Conservation (phyloP, 176 grass and related monocot genomes). For the Cenchrus americanus region DNA sequence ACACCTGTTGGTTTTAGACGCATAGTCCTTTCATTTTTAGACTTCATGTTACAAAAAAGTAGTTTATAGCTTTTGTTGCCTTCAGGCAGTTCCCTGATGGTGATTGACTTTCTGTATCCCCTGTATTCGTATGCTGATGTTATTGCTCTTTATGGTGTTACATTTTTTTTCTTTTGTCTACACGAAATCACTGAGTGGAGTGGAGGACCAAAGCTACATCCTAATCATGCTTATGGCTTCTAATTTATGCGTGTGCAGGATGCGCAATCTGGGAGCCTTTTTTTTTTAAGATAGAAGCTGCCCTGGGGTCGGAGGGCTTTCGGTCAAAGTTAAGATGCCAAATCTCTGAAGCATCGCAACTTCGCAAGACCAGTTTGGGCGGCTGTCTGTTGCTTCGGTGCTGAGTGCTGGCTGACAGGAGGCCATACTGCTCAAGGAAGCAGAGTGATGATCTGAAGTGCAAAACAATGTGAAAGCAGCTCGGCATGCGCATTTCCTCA, state of each 20-base stretch:
- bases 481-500: not conserved
- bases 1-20: not conserved
- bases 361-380: not conserved
- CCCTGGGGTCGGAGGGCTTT: too few relatives aligned
- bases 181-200: constrained; percentile 4
- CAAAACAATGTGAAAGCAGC: not conserved
- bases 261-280: not conserved
- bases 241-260: constrained; percentile 34
- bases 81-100: constrained; percentile 2
- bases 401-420: not conserved
- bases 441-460: not conserved
- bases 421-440: not conserved
- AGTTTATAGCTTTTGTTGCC: constrained; percentile 26
- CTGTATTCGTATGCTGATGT: constrained; percentile 11
- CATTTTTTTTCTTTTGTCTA: constrained; percentile 12
- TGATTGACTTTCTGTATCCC: not conserved
- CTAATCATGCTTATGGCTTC: constrained; percentile 19
- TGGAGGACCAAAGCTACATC: constrained; percentile 27
- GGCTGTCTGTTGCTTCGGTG: not conserved
- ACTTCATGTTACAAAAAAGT: constrained; percentile 4
- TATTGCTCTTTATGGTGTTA: constrained; percentile 9
- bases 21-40: constrained; percentile 1
- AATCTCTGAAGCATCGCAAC: constrained; percentile 5
- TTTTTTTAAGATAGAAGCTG: constrained; percentile 6
- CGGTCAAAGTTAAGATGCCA: not conserved